Percentiles rank a stretch among this genome's conserved stretches.
These are phyloP conservation scores for Gentiana straminea DNA, from an alignment of 257 asterid species.

Conservation along the genomic window DNA sequence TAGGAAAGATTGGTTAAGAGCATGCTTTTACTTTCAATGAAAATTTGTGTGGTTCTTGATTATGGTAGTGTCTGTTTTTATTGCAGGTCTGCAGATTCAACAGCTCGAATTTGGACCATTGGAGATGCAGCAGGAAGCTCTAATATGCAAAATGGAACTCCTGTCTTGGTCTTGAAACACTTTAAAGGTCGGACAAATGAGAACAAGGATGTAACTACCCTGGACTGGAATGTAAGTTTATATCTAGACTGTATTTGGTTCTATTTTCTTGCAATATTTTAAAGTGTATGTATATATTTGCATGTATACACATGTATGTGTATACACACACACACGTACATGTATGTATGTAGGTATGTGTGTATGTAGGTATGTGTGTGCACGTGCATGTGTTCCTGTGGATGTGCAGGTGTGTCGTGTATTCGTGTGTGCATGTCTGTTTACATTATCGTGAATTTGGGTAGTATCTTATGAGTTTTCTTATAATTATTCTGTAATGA, in stretches of 20 bases:
- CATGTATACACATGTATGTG: background rate
- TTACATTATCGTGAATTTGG: background rate
- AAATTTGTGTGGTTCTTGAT: slow-evolving; percentile 4
- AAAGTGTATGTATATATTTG: background rate
- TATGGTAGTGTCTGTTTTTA: slow-evolving; percentile 4
- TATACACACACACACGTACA: background rate
- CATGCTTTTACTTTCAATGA: background rate
- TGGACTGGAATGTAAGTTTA: slow-evolving; percentile 88
- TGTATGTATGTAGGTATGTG: slow-evolving; percentile 3
- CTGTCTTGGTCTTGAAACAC: slow-evolving; percentile 64
- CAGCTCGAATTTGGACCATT: slow-evolving; percentile 92
- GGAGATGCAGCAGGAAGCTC: slow-evolving; percentile 58
- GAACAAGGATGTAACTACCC: slow-evolving; percentile 93
- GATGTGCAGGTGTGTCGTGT: background rate
- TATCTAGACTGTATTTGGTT: slow-evolving; percentile 14
- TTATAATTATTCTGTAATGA: slow-evolving; percentile 1
- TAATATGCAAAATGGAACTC: slow-evolving; percentile 49
- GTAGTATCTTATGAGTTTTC: background rate
- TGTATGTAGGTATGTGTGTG: background rate
- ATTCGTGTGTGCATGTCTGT: background rate
- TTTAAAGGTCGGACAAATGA: slow-evolving; percentile 85
- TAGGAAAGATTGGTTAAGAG: too few relatives aligned
- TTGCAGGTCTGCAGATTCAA: slow-evolving; percentile 87
- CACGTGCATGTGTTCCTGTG: slow-evolving; percentile 2
- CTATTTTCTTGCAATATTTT: background rate